A percentile compares a stretch with the other conserved stretches of the same genome.
Evolutionary conservation across 306 rosid genomes (phyloP).

Genomic region (Hippophae tibetana): DNA sequence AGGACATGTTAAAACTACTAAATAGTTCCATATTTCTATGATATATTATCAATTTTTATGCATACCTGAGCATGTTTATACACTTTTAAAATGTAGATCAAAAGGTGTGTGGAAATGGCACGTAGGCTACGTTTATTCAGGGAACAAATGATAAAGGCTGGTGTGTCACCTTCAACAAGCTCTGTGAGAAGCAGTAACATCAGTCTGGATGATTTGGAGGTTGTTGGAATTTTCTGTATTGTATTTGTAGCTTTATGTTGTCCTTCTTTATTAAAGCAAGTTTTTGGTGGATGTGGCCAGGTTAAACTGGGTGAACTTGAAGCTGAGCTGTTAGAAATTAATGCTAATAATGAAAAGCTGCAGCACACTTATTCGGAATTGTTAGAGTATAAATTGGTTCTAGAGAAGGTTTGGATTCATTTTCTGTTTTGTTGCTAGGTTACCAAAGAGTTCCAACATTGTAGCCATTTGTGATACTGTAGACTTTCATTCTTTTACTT

Average conservation of each 20-base stretch:
- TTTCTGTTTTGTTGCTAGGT: neutral
- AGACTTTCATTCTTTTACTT: too few relatives aligned
- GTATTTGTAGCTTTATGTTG: neutral
- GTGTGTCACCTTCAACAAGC: slow-evolving; percentile 32
- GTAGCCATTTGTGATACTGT: too few relatives aligned
- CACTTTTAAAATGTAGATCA: slow-evolving; percentile 37
- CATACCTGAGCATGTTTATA: neutral
- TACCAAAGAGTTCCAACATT: too few relatives aligned
- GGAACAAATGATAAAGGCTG: slow-evolving; percentile 71
- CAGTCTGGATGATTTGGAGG: slow-evolving; percentile 73
- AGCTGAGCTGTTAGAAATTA: slow-evolving; percentile 61
- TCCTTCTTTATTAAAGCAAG: slow-evolving; percentile 4
- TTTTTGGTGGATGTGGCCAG: slow-evolving; percentile 18
- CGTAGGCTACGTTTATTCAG: slow-evolving; percentile 56
- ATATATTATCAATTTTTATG: too few relatives aligned
- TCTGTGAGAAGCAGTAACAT: slow-evolving; percentile 19
- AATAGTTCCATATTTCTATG: too few relatives aligned
- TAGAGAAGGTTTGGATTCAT: slow-evolving; percentile 53
- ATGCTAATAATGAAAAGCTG: slow-evolving; percentile 61
- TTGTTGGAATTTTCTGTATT: slow-evolving; percentile 21
- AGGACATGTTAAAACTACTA: too few relatives aligned
- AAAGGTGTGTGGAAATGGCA: slow-evolving; percentile 80
- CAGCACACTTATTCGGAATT: slow-evolving; percentile 56
- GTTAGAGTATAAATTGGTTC: slow-evolving; percentile 64
- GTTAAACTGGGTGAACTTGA: slow-evolving; percentile 72